phyloP scores from a whole-genome alignment of 768 basidiomycete genomes.

The Pholiota molesta region DNA sequence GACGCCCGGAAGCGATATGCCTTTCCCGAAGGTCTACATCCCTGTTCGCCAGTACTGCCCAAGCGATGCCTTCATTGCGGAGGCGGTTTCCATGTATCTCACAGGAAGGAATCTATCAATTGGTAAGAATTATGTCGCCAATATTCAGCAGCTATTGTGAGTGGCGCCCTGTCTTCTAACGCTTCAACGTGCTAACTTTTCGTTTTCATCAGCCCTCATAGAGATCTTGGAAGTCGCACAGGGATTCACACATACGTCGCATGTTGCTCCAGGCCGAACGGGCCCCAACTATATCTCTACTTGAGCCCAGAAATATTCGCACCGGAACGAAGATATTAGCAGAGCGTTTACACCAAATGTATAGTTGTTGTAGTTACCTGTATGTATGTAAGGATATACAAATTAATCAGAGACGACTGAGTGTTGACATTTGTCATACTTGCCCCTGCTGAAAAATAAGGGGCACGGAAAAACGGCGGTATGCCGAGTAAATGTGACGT shows the following conservation, averaged over 20 bases:
- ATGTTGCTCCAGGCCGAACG: constrained; percentile 17
- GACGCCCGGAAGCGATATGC: constrained; percentile 7
- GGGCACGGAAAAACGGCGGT: background rate
- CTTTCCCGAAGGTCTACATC: constrained; percentile 21
- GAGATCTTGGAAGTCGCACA: constrained; percentile 17
- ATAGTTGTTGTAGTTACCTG: background rate
- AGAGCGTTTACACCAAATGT: background rate
- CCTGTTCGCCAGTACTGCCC: constrained; percentile 21
- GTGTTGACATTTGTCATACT: background rate
- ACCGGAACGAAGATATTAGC: constrained; percentile 5
- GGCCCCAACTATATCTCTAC: constrained; percentile 22
- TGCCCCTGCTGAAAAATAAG: no score
- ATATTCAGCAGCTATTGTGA: constrained; percentile 18
- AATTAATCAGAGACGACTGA: background rate
- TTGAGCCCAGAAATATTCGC: constrained; percentile 22
- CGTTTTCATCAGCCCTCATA: constrained; percentile 12
- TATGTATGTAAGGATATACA: background rate
- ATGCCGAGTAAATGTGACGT: background rate
- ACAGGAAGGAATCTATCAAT: constrained; percentile 11
- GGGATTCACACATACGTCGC: constrained; percentile 24
- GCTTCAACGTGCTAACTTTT: background rate
- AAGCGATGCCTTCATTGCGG: constrained; percentile 19
- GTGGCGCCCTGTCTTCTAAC: background rate
- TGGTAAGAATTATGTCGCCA: constrained; percentile 10
- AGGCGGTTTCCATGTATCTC: constrained; percentile 15